Percentiles rank a stretch among this genome's conserved stretches.
Conservation (phyloP, 352 stramenopile genomes). For the Phytophthora chlamydospora region DNA sequence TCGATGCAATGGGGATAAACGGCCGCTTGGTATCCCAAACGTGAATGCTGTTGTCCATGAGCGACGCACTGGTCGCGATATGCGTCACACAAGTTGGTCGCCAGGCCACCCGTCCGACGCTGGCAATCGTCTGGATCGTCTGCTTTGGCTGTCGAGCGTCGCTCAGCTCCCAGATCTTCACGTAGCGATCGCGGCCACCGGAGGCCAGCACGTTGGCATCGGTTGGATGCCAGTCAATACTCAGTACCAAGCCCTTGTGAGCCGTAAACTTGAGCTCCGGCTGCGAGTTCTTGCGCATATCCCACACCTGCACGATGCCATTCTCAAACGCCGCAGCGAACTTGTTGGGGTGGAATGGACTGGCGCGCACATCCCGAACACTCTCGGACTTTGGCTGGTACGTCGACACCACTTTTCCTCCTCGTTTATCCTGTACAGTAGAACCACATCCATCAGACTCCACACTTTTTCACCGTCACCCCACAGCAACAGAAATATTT, state of each 20-base stretch:
- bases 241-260: conserved; percentile 85
- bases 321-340: conserved; percentile 90
- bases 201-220: conserved; percentile 76
- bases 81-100: conserved; percentile 78
- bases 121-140: conserved; percentile 89
- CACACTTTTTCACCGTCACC: conserved; percentile 31
- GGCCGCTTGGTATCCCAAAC: conserved; percentile 87
- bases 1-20: conserved; percentile 84
- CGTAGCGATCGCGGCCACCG: conserved; percentile 82
- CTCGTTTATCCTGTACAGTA: conserved; percentile 67
- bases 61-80: conserved; percentile 83
- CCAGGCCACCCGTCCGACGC: conserved; percentile 82
- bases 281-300: conserved; percentile 84
- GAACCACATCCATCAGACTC: not conserved
- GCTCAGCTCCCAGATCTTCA: conserved; percentile 86
- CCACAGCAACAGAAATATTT: conserved; percentile 16
- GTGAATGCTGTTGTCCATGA: conserved; percentile 90
- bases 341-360: conserved; percentile 71
- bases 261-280: conserved; percentile 87
- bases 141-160: conserved; percentile 79
- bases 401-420: conserved; percentile 68
- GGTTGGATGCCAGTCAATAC: conserved; percentile 83
- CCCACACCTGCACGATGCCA: conserved; percentile 88
- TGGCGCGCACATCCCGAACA: conserved; percentile 83
- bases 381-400: conserved; percentile 90